phyloP scores from a whole-genome alignment of 345 rosid species.

The Syzygium aromaticum region DNA sequence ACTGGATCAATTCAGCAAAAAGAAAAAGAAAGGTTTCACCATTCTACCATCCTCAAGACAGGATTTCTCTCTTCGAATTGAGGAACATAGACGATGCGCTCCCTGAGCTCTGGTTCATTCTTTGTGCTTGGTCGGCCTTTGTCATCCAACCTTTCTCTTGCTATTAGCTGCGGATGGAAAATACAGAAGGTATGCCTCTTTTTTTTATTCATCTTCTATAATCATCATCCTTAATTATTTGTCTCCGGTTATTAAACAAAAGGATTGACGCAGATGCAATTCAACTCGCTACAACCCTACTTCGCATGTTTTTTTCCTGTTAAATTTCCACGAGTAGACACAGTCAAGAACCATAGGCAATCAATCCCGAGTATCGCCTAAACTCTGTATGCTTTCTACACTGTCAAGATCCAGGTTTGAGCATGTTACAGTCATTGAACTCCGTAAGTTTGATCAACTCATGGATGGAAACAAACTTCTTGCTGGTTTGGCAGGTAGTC shows the following conservation, averaged over 20 bases:
- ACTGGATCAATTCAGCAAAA: neutral
- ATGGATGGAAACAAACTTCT: neutral
- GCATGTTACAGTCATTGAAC: neutral
- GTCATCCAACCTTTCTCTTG: neutral
- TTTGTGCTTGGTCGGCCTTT: neutral
- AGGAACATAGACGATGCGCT: neutral
- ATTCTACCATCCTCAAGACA: neutral
- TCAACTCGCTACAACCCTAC: neutral
- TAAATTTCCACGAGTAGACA: neutral
- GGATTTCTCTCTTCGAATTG: neutral
- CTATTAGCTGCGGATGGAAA: neutral
- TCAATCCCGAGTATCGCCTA: neutral
- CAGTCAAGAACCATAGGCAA: neutral
- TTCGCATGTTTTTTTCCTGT: neutral
- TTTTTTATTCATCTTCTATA: neutral
- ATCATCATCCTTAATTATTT: neutral
- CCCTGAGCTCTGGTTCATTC: neutral
- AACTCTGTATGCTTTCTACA: neutral
- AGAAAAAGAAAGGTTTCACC: neutral
- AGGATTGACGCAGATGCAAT: neutral
- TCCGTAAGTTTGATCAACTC: neutral
- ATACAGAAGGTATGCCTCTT: neutral
- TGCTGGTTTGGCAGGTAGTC: neutral
- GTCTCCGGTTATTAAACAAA: neutral
- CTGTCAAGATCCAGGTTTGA: neutral